A percentile compares a stretch with the other conserved stretches of the same genome.
Evolutionary conservation across 768 basidiomycete species (phyloP).

Genomic region (Mycena rosella): DNA sequence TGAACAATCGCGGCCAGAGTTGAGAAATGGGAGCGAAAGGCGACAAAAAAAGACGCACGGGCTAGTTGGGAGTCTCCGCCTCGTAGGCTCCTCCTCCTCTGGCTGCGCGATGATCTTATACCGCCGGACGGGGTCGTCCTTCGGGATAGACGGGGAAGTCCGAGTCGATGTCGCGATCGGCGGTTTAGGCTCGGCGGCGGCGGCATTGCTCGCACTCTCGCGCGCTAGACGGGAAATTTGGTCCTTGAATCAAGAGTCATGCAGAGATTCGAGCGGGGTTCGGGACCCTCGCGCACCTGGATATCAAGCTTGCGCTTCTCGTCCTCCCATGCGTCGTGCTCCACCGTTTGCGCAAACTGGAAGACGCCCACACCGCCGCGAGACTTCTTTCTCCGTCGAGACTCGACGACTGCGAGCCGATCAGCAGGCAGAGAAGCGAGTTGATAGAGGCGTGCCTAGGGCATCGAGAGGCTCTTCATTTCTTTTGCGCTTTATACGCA

Average conservation of each 20-base stretch:
- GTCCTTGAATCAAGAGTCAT: conserved; percentile 52
- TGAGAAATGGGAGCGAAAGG: conserved; percentile 1
- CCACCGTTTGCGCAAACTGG: conserved; percentile 86
- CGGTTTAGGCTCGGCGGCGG: conserved; percentile 33
- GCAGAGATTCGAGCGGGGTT: not conserved
- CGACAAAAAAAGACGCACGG: conserved; percentile 54
- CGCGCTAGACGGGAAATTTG: conserved; percentile 68
- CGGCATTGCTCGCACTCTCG: conserved; percentile 45
- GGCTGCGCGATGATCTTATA: conserved; percentile 66
- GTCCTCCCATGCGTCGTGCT: conserved; percentile 76
- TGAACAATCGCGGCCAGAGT: conserved; percentile 40
- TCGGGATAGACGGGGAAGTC: conserved; percentile 38
- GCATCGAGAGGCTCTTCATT: conserved; percentile 88
- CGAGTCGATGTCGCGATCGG: conserved; percentile 30
- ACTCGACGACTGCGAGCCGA: conserved; percentile 69
- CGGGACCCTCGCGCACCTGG: conserved; percentile 61
- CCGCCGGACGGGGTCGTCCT: conserved; percentile 57
- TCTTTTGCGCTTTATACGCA: conserved; percentile 87
- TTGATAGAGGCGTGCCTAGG: conserved; percentile 62
- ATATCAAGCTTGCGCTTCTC: conserved; percentile 67
- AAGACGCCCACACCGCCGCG: conserved; percentile 72
- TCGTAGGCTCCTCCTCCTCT: conserved; percentile 39
- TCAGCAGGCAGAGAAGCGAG: conserved; percentile 28
- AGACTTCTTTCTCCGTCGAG: conserved; percentile 73
- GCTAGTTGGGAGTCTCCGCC: conserved; percentile 49